Percentiles rank a stretch among this genome's conserved stretches.
Evolutionary conservation across 2,329 filamentous ascomycete species (phyloP).

Genomic region (Penicillium sclerotigenum): DNA sequence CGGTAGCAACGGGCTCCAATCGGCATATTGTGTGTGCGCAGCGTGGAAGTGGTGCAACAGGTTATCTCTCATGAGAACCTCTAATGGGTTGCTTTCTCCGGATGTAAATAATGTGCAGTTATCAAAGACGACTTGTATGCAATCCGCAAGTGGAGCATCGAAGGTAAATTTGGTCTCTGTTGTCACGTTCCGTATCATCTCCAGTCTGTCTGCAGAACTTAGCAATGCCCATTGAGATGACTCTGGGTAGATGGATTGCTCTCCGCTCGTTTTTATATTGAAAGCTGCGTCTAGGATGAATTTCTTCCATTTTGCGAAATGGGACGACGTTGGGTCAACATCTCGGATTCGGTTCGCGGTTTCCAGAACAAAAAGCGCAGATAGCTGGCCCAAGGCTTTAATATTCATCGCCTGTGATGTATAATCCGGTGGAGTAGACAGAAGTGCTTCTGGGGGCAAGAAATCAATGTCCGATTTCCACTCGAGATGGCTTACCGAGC

Average conservation of each 20-base stretch:
- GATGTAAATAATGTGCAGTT: not conserved
- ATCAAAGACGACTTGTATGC: not conserved
- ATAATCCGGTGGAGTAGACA: not conserved
- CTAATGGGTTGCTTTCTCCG: not conserved
- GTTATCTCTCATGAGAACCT: conserved; percentile 8
- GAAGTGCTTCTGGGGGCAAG: not conserved
- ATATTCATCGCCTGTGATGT: not conserved
- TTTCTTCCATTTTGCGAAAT: conserved; percentile 1
- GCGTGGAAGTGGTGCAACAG: conserved; percentile 2
- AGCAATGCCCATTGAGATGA: not conserved
- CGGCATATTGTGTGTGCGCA: conserved; percentile 8
- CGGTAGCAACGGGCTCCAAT: not conserved
- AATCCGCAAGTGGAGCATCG: conserved; percentile 1
- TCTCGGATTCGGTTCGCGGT: not conserved
- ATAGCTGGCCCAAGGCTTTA: not conserved
- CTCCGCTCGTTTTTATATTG: not conserved
- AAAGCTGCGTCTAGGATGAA: not conserved
- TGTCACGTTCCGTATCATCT: not conserved
- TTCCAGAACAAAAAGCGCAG: not conserved
- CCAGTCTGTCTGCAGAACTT: not conserved
- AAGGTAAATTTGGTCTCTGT: not conserved
- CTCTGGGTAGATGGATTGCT: not conserved
- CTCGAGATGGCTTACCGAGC: conserved; percentile 1
- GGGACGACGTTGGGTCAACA: not conserved
- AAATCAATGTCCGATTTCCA: conserved; percentile 3